Base-by-base conservation (phyloP, 345 rosid genomes). In the Aegle marmelos region DNA sequence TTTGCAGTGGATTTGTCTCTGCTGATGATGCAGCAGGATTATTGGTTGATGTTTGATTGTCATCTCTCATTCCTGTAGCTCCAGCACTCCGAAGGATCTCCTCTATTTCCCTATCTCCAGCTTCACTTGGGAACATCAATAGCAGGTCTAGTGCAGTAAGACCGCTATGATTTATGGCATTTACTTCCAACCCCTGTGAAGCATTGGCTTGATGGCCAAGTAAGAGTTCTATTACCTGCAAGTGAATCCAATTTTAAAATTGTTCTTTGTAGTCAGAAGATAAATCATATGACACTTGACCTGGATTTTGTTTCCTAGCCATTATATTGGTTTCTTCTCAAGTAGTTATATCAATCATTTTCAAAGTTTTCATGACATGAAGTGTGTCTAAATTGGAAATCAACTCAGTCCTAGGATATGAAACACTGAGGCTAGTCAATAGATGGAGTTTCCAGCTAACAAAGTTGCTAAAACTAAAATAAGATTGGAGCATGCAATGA, bases 91-190 rank as follows among this genome's bases (percentile, higher is more conserved):
- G 77, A 73, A 86, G 88, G 72, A 77, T 83, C 65, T 86, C 91
- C 1, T 72, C 69, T 3, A 89, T 85, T 83, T 90, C 91, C 76
- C 87, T 77, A 31, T 91, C 90, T 0, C 91, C 90, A 24, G 88
- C 90, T 86, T 89, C 87, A 24, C 91, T 91, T 17, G 87, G 89
- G 80, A 88, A 85, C 21, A 88, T 88, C 74, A 80, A 74, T 7
- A 87, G 80, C 76, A 88, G 30, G 76, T 87, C 89, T 24, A 89
- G 63, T 4, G 91, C 87, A 33, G 91, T 82, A 61, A 87, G 91
- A 73, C 86, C 83, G 70, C 68, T 84, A 31, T 78, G 69, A 82
- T 88, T 89, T 64, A 57, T 64, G 24, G 86, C 83, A 65, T 89
- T 91, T 69, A 85, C 83, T 61, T 86, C 90, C 70, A 85, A 39